Percentiles rank a stretch among this genome's conserved stretches.
phyloP scores from a whole-genome alignment of 805 yeast genomes.

The Metschnikowia lunata region DNA sequence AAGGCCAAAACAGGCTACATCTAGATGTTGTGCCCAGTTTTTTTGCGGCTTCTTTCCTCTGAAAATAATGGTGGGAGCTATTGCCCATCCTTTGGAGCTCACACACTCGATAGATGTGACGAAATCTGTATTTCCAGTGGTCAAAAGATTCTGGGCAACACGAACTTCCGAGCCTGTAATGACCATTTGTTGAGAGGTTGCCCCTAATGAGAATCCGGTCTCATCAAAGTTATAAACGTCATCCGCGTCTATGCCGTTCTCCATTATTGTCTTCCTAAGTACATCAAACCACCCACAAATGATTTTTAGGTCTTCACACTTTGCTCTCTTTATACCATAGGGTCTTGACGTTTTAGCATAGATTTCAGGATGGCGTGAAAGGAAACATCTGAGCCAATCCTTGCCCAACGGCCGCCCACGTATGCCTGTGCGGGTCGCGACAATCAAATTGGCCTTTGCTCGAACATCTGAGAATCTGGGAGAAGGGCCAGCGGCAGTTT shows the following conservation, averaged over 20 bases:
- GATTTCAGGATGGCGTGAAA: not conserved
- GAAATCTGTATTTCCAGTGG: not conserved
- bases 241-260: not conserved
- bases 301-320: not conserved
- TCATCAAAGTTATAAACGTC: not conserved
- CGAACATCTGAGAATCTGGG: not conserved
- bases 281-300: not conserved
- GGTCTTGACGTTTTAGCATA: not conserved
- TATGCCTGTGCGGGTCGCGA: not conserved
- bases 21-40: no score
- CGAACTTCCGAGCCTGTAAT: not conserved
- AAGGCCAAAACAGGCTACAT: no score
- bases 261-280: not conserved
- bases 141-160: not conserved
- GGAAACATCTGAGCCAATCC: not conserved
- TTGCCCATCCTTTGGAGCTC: no score
- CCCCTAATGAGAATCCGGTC: not conserved
- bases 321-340: not conserved
- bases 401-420: not conserved
- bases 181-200: not conserved
- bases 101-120: not conserved
- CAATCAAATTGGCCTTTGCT: not conserved
- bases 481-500: no score
- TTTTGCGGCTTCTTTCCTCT: no score
- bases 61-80: no score